Percentiles rank a stretch among this genome's conserved stretches.
Evolutionary conservation across 352 stramenopile species (phyloP).

Genomic region (Phytopythium montanum): DNA sequence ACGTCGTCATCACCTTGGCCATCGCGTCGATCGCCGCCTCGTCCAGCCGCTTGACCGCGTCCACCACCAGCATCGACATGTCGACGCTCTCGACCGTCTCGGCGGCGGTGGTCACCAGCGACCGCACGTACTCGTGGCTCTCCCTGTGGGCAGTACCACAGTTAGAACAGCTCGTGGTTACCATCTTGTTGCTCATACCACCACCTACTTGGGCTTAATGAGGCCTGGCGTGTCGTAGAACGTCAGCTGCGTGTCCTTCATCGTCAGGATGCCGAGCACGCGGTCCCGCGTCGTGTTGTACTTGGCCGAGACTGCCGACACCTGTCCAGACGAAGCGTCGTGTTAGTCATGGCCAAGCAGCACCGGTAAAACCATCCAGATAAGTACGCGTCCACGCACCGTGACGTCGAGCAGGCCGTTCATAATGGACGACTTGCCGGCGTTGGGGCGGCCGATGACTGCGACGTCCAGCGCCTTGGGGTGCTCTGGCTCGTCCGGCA

Average conservation of each 20-base stretch:
- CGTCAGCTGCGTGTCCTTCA: conserved; percentile 67
- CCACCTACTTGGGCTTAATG: conserved; percentile 78
- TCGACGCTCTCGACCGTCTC: conserved; percentile 83
- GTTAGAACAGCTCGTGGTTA: neutral
- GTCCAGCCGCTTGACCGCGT: conserved; percentile 82
- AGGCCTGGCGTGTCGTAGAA: conserved; percentile 87
- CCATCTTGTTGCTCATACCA: too few relatives aligned
- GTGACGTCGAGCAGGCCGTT: conserved; percentile 77
- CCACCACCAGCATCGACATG: conserved; percentile 81
- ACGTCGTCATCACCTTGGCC: conserved; percentile 76
- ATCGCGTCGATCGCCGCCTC: conserved; percentile 72
- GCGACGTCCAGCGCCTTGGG: conserved; percentile 69
- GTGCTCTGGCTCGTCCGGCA: conserved; percentile 67
- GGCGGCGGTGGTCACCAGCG: conserved; percentile 68
- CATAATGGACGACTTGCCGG: conserved; percentile 86
- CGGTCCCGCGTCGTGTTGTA: conserved; percentile 87
- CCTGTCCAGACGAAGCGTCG: conserved; percentile 12
- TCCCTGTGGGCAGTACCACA: conserved; percentile 31
- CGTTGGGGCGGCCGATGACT: conserved; percentile 84
- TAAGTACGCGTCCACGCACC: conserved; percentile 13
- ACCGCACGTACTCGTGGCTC: conserved; percentile 75
- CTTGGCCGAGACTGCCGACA: conserved; percentile 84
- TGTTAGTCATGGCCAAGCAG: neutral
- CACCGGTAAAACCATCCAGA: neutral
- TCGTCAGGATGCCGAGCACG: conserved; percentile 73